phyloP scores from a whole-genome alignment of 176 grass and related monocot genomes.

The Cocos nucifera region DNA sequence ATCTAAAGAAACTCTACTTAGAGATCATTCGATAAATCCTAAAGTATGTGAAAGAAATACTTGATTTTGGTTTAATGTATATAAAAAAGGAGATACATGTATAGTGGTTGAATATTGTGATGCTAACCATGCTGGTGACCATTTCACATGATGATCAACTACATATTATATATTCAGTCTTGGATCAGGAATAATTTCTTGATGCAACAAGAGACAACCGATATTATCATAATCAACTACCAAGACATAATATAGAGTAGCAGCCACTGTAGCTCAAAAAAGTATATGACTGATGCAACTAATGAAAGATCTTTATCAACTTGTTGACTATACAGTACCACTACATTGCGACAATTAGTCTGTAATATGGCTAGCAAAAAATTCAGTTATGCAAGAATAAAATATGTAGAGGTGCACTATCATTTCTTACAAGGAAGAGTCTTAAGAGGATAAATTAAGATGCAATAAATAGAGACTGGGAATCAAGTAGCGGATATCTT shows the following conservation, averaged over 20 bases:
- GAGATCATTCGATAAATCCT: slow-evolving; percentile 3
- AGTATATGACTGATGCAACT: background rate
- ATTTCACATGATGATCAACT: background rate
- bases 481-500: background rate
- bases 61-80: background rate
- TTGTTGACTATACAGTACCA: background rate
- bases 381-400: background rate
- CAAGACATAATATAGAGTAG: background rate
- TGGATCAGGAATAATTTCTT: background rate
- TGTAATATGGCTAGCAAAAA: background rate
- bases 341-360: background rate
- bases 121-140: slow-evolving; percentile 2
- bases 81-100: background rate
- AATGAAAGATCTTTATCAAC: background rate
- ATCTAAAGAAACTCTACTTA: slow-evolving; percentile 6
- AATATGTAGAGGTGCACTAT: background rate
- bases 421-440: background rate
- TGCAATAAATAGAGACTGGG: background rate
- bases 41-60: slow-evolving; percentile 2
- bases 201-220: slow-evolving; percentile 3
- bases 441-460: background rate
- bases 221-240: background rate
- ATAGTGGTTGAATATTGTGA: background rate
- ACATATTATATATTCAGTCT: slow-evolving; percentile 1
- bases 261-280: background rate